phyloP scores from a whole-genome alignment of 169 alveolate genomes.

The Eimeria falciformis region DNA sequence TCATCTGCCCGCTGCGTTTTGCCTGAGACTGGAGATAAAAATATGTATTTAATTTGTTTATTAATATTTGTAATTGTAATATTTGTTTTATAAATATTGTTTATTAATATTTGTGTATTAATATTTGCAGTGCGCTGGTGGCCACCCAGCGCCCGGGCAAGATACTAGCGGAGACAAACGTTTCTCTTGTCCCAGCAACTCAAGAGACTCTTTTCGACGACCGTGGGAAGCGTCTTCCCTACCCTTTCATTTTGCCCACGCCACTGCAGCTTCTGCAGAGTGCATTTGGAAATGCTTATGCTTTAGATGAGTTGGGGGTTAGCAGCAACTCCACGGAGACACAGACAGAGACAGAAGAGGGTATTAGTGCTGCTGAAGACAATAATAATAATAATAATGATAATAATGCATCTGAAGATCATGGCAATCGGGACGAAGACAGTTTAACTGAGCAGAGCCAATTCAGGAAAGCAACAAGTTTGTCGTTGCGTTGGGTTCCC shows the following conservation, averaged over 20 bases:
- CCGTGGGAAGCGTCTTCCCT: neutral
- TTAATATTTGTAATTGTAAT: no score
- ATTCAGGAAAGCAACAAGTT: constrained; percentile 10
- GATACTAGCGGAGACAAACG: neutral
- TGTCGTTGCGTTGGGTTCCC: constrained; percentile 63
- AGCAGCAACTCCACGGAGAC: neutral
- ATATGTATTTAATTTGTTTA: no score
- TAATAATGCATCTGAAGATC: no score
- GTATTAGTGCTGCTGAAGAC: neutral
- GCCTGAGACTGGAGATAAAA: no score
- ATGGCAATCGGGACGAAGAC: no score
- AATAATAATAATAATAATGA: neutral
- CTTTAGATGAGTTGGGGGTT: constrained; percentile 16
- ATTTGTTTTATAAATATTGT: no score
- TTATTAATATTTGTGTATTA: no score
- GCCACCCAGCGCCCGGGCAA: neutral
- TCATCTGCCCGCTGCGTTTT: no score
- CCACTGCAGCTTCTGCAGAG: constrained; percentile 56
- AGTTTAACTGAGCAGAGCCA: neutral
- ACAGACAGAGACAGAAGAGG: no score
- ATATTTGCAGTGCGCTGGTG: constrained; percentile 46
- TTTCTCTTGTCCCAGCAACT: constrained; percentile 58
- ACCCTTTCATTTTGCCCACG: constrained; percentile 44
- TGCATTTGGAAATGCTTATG: constrained; percentile 63
- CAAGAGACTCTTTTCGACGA: constrained; percentile 27